Percentiles rank a stretch among this genome's conserved stretches.
These are phyloP conservation scores for Aspergillus mulundensis DNA, from an alignment of 495 filamentous ascomycete genomes.

Conservation along the genomic window DNA sequence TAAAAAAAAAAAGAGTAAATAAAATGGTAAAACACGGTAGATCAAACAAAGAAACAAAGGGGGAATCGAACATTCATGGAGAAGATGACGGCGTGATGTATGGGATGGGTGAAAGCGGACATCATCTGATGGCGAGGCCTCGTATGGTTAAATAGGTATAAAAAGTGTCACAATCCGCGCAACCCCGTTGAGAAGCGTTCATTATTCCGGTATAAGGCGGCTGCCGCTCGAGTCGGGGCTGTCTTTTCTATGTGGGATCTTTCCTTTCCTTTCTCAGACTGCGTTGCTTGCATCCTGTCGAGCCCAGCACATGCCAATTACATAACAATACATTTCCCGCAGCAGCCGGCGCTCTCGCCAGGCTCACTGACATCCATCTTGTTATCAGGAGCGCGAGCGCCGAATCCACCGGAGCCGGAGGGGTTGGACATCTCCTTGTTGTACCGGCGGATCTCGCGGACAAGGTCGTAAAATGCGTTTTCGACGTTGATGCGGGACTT, in stretches of 20 bases:
- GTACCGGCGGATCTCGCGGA: constrained; percentile 93
- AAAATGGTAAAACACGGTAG: constrained; percentile 9
- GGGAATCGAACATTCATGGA: constrained; percentile 47
- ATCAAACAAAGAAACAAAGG: constrained; percentile 36
- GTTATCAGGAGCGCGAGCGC: constrained; percentile 56
- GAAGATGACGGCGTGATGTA: constrained; percentile 42
- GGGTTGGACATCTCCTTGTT: constrained; percentile 95
- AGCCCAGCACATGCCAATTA: constrained; percentile 45
- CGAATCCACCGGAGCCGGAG: constrained; percentile 58
- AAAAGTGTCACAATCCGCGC: constrained; percentile 17
- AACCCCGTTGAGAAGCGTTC: constrained; percentile 16
- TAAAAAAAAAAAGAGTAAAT: constrained; percentile 24
- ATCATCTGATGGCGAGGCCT: constrained; percentile 32
- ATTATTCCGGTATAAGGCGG: constrained; percentile 16
- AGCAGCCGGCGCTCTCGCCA: constrained; percentile 72
- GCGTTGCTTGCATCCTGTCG: constrained; percentile 20
- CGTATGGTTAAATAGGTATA: constrained; percentile 18
- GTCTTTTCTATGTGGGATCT: constrained; percentile 15
- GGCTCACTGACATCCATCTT: constrained; percentile 78
- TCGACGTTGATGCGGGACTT: constrained; percentile 98
- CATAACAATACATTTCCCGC: constrained; percentile 85
- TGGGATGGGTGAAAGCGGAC: constrained; percentile 23
- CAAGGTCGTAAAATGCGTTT: constrained; percentile 96
- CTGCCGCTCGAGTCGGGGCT: constrained; percentile 17
- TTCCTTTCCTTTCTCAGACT: constrained; percentile 20